Evolutionary conservation across 2,329 filamentous ascomycete species (phyloP), one percentile per base, ranked within the genome.

Genomic region (Beauveria rudraprayagi): DNA sequence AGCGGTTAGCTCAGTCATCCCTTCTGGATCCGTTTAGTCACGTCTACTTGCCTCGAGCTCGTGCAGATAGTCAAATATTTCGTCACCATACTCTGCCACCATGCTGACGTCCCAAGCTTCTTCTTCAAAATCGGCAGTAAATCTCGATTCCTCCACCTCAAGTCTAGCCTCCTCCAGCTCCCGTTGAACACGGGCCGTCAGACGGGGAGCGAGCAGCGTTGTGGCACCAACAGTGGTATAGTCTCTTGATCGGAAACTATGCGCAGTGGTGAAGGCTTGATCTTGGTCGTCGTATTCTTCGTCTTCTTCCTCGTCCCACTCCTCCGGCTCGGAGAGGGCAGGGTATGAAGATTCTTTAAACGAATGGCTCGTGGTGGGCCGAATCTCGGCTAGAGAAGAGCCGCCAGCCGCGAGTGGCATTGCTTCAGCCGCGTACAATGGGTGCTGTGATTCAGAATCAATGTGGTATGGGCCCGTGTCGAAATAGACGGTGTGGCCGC

Each of bases 31-130:
- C 41, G 34, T 9, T 14, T 22, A 17, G 22, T 22, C 24, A 26
- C 43, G 5, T 56, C 14, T 16, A 70, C 80, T 70, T 77, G 92
- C 90, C 87, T 99, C 94, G 56, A 96, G 86, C 62, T 90, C 82
- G 57, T 84, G 85, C 90, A 97, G 91, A 77, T 97, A 96, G 28
- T 84, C 81, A 69, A 97, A 97, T 67, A 99, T 97, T 69, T 99
- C 94, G 17, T 96, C 91, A 53, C 89, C 89, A 70, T 99, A 99
- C 71, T 97, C 93, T 11, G 92, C 90, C 56, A 97, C 94, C 94
- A 99, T 97, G 71, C 90, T 96, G 40, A 93, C 91, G 71, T 97
- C 94, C 86, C 89, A 96, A 57, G 83, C 80, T 71, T 97, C 93
- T 65, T 97, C 93, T 64, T 96, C 90, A 50, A 92, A 79, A 62